These are phyloP conservation scores for Lotmaria passim DNA, from an alignment of 208 protist species.

Conservation along the genomic window DNA sequence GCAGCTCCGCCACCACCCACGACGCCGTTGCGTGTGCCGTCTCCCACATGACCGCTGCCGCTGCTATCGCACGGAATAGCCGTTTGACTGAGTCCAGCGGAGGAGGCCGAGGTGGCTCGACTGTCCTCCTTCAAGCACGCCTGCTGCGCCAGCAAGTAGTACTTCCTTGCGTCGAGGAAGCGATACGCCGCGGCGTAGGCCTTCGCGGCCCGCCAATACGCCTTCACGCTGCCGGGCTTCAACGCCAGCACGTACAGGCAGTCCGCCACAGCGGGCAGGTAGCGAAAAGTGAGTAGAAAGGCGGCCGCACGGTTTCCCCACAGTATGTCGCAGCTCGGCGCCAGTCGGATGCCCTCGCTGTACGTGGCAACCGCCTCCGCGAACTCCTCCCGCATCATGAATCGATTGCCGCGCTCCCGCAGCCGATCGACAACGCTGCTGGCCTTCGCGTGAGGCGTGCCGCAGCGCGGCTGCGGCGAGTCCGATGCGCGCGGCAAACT, in stretches of 20 bases:
- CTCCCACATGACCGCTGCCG: too few relatives aligned
- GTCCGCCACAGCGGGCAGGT: constrained; percentile 68
- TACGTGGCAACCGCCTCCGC: constrained; percentile 61
- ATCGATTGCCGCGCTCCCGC: constrained; percentile 69
- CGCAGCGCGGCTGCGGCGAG: too few relatives aligned
- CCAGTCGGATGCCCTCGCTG: constrained; percentile 63
- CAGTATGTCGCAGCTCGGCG: constrained; percentile 53
- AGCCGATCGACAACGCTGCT: constrained; percentile 20
- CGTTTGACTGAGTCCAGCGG: not conserved
- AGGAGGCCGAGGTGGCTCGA: not conserved
- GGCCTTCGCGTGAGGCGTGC: too few relatives aligned
- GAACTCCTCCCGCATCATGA: constrained; percentile 58
- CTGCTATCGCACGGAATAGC: too few relatives aligned
- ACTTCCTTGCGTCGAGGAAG: constrained; percentile 40
- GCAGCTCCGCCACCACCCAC: too few relatives aligned
- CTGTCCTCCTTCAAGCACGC: constrained; percentile 23
- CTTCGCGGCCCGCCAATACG: constrained; percentile 79
- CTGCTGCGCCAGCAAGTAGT: constrained; percentile 58
- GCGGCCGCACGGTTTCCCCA: constrained; percentile 79
- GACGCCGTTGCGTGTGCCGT: not conserved
- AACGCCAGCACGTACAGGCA: constrained; percentile 58
- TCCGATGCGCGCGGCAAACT: not conserved
- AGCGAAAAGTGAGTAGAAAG: constrained; percentile 67
- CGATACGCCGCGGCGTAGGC: constrained; percentile 40
- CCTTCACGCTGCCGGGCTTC: constrained; percentile 57